Base-by-base conservation (phyloP, 148 eudicot genomes). In the Cornus florida region DNA sequence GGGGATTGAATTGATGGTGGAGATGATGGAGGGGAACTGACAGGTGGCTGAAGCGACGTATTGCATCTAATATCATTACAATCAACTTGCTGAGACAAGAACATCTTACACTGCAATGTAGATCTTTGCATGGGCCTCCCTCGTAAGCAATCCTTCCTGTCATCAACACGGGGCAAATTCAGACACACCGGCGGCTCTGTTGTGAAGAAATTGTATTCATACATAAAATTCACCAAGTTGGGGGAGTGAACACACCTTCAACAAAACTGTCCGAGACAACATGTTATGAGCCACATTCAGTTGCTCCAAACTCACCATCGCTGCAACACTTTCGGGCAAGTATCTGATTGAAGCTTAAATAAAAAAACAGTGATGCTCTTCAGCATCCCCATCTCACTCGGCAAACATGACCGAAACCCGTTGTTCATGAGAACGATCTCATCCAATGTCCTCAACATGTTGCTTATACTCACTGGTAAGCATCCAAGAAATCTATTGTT, bases 331-430 rank as follows among this genome's bases (percentile, higher is more conserved):
- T 12, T 69, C 43, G 12, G 38, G 83, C 24, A 80, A 75, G 24
- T 43, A 75, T 59, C 2, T 20, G 39, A 43, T 81, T 81, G 20
- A 60, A 80, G 32, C 79, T 53, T 62, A 69, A n/a, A 17, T 80
- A 75, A 13, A 80, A 80, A 70, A 6, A 80, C 83, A 3, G 83
- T 80, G 14, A 80, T 22, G 11, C 69, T 75, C 83, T 80, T 80
- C 41, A 80, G 24, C 46, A 75, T 59, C 57, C 79, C 83, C 0
- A 80, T 75, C 19, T 80, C 20, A 0, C 38, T 22, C 1, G 83
- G 83, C 11, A 80, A 75, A 75, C 83, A 80, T 0, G 79, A 80
- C 5, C 64, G 56, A 24, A 80, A 75, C 60, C 62, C 70, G 10
- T 80, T 80, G 59, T 80, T 80, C 10, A 38, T 59, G 20, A 75